Conservation (phyloP, 345 rosid species). For the Citrus glauca region DNA sequence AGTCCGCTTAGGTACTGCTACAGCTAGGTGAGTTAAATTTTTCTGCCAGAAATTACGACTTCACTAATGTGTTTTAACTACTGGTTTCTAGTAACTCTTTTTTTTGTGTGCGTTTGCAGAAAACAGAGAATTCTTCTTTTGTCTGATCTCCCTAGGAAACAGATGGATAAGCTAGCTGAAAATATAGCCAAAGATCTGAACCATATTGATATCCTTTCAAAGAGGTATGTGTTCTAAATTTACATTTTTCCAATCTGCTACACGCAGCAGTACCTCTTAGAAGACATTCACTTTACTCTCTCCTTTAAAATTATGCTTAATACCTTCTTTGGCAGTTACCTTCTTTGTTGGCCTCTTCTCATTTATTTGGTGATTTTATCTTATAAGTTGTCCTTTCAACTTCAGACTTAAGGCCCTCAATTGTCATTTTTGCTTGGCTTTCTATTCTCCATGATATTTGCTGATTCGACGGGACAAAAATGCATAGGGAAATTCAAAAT, state of each 20-base stretch:
- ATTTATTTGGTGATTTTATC: neutral
- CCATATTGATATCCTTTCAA: slow-evolving; percentile 86
- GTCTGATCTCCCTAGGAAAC: slow-evolving; percentile 97
- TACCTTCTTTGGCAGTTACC: neutral
- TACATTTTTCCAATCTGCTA: neutral
- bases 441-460: neutral
- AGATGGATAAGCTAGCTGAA: slow-evolving; percentile 85
- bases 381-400: neutral
- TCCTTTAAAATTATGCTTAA: neutral
- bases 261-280: neutral
- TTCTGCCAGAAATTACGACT: slow-evolving; percentile 3
- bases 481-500: neutral
- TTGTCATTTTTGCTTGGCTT: neutral
- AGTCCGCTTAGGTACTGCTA: slow-evolving; percentile 91
- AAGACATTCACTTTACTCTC: neutral
- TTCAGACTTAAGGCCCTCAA: neutral
- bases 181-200: slow-evolving; percentile 64
- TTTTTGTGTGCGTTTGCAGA: slow-evolving; percentile 39
- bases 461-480: neutral
- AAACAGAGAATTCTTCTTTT: slow-evolving; percentile 90
- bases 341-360: neutral
- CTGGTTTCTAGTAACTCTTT: slow-evolving; percentile 7
- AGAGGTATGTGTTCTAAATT: slow-evolving; percentile 48
- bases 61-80: neutral
- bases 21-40: slow-evolving; percentile 61